phyloP scores from a whole-genome alignment of 768 basidiomycete genomes.

The Russula abietina region DNA sequence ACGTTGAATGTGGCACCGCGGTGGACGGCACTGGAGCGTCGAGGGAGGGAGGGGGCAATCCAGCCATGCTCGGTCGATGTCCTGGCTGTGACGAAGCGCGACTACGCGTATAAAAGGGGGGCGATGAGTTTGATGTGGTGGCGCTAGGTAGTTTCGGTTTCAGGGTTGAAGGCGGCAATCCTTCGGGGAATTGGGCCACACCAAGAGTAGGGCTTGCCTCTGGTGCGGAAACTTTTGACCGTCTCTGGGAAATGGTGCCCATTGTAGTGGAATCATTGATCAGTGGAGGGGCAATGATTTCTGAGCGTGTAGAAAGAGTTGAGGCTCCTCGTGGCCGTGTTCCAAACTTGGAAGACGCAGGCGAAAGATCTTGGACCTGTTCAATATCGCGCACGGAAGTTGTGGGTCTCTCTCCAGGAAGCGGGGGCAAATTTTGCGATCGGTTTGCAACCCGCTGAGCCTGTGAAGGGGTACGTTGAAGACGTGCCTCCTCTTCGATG shows the following conservation, averaged over 20 bases:
- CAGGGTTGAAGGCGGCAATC: constrained; percentile 29
- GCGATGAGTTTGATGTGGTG: background rate
- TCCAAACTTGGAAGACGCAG: constrained; percentile 34
- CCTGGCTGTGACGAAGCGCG: constrained; percentile 77
- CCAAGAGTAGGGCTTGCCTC: constrained; percentile 32
- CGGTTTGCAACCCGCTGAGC: constrained; percentile 18
- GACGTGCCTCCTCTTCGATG: constrained; percentile 30
- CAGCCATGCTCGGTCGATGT: constrained; percentile 49
- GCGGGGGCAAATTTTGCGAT: constrained; percentile 41
- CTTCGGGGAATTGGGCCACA: constrained; percentile 15
- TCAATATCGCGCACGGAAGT: constrained; percentile 28
- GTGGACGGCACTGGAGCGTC: constrained; percentile 44
- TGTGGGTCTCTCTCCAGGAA: constrained; percentile 65
- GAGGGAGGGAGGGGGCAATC: constrained; percentile 43
- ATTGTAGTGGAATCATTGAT: constrained; percentile 55
- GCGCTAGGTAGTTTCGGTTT: constrained; percentile 35
- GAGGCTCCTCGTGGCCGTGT: constrained; percentile 57
- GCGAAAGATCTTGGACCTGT: constrained; percentile 22
- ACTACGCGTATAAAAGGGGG: constrained; percentile 36
- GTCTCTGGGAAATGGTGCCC: constrained; percentile 64
- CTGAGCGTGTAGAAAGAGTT: constrained; percentile 33
- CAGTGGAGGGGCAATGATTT: constrained; percentile 32
- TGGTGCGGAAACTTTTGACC: constrained; percentile 60
- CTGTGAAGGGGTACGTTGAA: constrained; percentile 20
- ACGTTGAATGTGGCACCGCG: constrained; percentile 35